Conservation (phyloP, 306 rosid species). For the Carpinus fangiana region DNA sequence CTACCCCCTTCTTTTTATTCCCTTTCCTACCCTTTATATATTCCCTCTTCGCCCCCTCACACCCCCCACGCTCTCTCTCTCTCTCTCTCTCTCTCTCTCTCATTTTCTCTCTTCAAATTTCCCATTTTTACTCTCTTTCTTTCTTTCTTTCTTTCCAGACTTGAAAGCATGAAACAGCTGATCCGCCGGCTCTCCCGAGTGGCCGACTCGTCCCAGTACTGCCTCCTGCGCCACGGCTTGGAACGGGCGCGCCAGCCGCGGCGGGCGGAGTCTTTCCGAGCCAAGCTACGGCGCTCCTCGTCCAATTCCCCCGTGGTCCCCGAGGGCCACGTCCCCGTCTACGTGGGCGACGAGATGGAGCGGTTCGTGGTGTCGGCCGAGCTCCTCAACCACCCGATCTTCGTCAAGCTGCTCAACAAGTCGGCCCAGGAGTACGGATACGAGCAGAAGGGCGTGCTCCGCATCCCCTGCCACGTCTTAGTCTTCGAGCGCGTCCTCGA, state of each 20-base stretch:
- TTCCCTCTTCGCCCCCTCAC: constrained; percentile 12
- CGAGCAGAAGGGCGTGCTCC: constrained; percentile 81
- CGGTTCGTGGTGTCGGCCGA: constrained; percentile 75
- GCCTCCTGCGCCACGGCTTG: constrained; percentile 59
- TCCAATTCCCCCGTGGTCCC: constrained; percentile 38
- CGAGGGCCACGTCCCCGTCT: constrained; percentile 81
- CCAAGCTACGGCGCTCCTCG: constrained; percentile 17
- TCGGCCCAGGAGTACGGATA: constrained; percentile 96
- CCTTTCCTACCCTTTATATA: constrained; percentile 22
- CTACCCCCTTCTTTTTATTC: constrained; percentile 23
- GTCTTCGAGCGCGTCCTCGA: constrained; percentile 85
- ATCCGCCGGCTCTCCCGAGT: constrained; percentile 84
- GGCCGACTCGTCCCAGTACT: constrained; percentile 85
- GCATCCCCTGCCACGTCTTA: constrained; percentile 76
- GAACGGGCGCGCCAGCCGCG: constrained; percentile 28
- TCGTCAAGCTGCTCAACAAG: constrained; percentile 73
- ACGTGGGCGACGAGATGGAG: constrained; percentile 95
- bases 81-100: constrained; percentile 16
- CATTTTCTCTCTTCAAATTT: not conserved
- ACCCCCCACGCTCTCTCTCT: constrained; percentile 29
- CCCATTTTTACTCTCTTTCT: not conserved
- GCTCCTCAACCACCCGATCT: constrained; percentile 78
- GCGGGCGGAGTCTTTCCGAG: constrained; percentile 37
- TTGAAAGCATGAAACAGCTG: constrained; percentile 65
- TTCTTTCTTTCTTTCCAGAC: not conserved